Evolutionary conservation across 768 basidiomycete species (phyloP).

Genomic region (Suillus subluteus): DNA sequence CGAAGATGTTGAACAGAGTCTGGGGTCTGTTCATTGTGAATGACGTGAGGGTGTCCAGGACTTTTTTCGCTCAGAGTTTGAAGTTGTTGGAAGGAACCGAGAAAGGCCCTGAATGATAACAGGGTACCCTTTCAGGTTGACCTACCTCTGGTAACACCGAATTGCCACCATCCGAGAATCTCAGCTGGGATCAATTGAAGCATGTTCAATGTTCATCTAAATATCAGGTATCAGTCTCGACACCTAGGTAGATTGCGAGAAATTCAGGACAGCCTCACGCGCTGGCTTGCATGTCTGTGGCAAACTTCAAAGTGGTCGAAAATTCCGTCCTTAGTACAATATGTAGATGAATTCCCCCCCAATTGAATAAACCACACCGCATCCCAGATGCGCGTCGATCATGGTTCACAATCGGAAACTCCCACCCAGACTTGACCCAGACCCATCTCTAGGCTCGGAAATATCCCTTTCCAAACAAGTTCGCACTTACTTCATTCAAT

Average conservation of each 20-base stretch:
- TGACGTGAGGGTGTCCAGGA: too few relatives aligned
- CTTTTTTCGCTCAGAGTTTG: too few relatives aligned
- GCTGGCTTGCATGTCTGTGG: conserved; percentile 92
- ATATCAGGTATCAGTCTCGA: conserved; percentile 93
- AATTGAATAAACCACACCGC: background rate
- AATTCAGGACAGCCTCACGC: conserved; percentile 72
- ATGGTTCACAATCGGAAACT: conserved; percentile 75
- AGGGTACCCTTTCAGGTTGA: conserved; percentile 47
- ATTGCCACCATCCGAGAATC: conserved; percentile 50
- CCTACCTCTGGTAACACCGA: conserved; percentile 94
- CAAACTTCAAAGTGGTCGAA: conserved; percentile 70
- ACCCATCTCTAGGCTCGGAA: conserved; percentile 18
- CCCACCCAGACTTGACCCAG: conserved; percentile 37
- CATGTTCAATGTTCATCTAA: conserved; percentile 90
- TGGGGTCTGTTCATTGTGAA: too few relatives aligned
- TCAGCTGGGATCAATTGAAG: conserved; percentile 74
- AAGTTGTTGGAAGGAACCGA: too few relatives aligned
- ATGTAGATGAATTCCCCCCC: background rate
- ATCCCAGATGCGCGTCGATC: conserved; percentile 37
- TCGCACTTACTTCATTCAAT: conserved; percentile 59
- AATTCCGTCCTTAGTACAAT: background rate
- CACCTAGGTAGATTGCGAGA: conserved; percentile 79
- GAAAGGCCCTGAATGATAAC: too few relatives aligned
- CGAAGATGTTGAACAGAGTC: too few relatives aligned
- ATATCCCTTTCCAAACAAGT: conserved; percentile 74